Conservation (phyloP, 768 basidiomycete genomes). For the Cystofilobasidium macerans region DNA sequence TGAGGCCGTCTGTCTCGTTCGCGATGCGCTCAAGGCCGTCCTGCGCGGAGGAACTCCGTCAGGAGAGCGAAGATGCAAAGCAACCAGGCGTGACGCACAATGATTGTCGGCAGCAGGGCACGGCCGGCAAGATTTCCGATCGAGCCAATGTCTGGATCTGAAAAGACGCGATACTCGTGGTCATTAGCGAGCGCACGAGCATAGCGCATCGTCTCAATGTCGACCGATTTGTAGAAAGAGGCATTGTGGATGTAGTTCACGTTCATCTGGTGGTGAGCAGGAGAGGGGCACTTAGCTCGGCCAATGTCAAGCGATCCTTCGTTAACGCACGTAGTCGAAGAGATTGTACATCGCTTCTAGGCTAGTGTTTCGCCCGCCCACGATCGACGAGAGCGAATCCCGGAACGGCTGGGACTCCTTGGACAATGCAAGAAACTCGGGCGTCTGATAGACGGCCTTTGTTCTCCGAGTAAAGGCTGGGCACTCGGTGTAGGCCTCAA, state of each 20-base stretch:
- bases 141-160: constrained; percentile 46
- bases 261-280: constrained; percentile 41
- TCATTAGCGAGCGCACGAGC: constrained; percentile 63
- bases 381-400: constrained; percentile 21
- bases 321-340: constrained; percentile 36
- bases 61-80: background rate
- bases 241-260: constrained; percentile 68
- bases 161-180: constrained; percentile 69
- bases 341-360: constrained; percentile 32
- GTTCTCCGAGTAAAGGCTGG: constrained; percentile 34
- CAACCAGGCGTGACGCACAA: constrained; percentile 32
- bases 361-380: constrained; percentile 27
- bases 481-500: constrained; percentile 59
- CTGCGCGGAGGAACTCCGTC: background rate
- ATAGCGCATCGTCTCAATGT: constrained; percentile 43
- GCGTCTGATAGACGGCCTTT: constrained; percentile 43
- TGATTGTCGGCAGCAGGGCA: constrained; percentile 60
- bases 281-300: too few species aligned
- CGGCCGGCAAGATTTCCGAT: constrained; percentile 58
- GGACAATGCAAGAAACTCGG: constrained; percentile 24
- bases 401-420: constrained; percentile 26
- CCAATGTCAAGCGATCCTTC: too few species aligned
- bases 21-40: constrained; percentile 63
- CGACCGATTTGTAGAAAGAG: constrained; percentile 48
- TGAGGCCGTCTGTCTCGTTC: constrained; percentile 66